A percentile compares a stretch with the other conserved stretches of the same genome.
These are phyloP conservation scores for Buxus sempervirens DNA, from an alignment of 164 flowering plant species.

Conservation along the genomic window DNA sequence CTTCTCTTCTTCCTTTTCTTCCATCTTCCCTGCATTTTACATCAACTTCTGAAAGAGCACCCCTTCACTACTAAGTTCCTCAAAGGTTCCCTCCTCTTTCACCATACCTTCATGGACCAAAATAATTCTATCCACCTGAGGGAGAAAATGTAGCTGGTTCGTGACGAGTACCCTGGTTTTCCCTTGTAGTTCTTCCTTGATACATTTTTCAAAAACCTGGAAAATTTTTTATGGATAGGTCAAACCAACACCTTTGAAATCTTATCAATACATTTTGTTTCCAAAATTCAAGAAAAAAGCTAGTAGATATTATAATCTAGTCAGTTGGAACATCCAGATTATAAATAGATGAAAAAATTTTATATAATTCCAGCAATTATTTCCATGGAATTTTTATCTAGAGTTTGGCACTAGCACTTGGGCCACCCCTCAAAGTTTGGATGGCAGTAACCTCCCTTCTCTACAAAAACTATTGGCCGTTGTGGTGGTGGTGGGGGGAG, in stretches of 20 bases:
- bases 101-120: conserved; percentile 89
- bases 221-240: background rate
- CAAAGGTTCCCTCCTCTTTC: conserved; percentile 95
- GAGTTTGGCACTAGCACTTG: no score
- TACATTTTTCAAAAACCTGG: conserved; percentile 93
- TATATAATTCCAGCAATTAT: no score
- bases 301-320: background rate
- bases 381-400: no score
- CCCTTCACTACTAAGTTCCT: conserved; percentile 76
- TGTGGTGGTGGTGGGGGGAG: no score
- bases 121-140: conserved; percentile 86
- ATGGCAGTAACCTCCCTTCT: no score
- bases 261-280: background rate
- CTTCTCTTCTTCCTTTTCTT: conserved; percentile 50
- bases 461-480: no score
- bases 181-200: conserved; percentile 74
- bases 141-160: conserved; percentile 96
- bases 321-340: background rate
- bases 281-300: background rate
- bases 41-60: conserved; percentile 68
- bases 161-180: conserved; percentile 95
- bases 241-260: background rate
- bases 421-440: no score
- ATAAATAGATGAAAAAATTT: background rate
- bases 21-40: conserved; percentile 99